Evolutionary conservation across 1,284 basidiomycete species (phyloP).

Genomic region (Moesziomyces parantarcticus): DNA sequence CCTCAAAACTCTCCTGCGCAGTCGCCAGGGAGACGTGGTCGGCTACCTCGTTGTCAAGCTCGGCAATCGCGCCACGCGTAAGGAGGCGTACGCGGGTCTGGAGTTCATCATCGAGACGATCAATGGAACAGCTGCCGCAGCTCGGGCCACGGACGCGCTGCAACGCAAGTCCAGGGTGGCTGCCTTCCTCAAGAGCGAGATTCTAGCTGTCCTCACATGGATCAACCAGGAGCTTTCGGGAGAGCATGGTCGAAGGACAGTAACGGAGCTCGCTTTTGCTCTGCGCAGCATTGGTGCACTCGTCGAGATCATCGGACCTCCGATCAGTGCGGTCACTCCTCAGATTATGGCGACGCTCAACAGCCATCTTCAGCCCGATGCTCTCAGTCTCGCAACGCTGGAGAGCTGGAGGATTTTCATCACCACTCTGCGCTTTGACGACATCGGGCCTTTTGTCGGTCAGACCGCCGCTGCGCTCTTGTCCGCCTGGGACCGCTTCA

Average conservation of each 20-base stretch:
- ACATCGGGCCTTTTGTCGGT: conserved; percentile 86
- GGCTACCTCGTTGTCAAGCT: conserved; percentile 63
- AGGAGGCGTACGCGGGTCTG: conserved; percentile 54
- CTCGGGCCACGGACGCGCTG: conserved; percentile 16
- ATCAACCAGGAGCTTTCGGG: conserved; percentile 63
- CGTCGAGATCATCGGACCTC: conserved; percentile 76
- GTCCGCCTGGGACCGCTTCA: conserved; percentile 79
- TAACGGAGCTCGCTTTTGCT: conserved; percentile 53
- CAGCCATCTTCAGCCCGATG: conserved; percentile 79
- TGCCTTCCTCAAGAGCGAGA: conserved; percentile 55
- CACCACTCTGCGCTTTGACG: conserved; percentile 76
- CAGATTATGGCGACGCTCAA: conserved; percentile 94
- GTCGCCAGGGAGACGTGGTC: conserved; percentile 60
- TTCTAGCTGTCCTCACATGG: conserved; percentile 64
- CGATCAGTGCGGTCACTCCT: conserved; percentile 54
- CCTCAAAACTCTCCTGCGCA: conserved; percentile 52
- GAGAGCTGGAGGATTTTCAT: conserved; percentile 86
- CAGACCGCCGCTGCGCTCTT: conserved; percentile 88
- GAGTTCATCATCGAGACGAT: conserved; percentile 54
- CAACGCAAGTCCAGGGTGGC: conserved; percentile 38
- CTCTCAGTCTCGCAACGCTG: conserved; percentile 82
- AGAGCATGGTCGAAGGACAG: conserved; percentile 56
- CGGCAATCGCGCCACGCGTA: conserved; percentile 47
- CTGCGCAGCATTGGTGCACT: conserved; percentile 80
- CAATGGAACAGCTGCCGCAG: conserved; percentile 21